Conservation (phyloP, 768 basidiomycete species). For the Boletus huronensis region DNA sequence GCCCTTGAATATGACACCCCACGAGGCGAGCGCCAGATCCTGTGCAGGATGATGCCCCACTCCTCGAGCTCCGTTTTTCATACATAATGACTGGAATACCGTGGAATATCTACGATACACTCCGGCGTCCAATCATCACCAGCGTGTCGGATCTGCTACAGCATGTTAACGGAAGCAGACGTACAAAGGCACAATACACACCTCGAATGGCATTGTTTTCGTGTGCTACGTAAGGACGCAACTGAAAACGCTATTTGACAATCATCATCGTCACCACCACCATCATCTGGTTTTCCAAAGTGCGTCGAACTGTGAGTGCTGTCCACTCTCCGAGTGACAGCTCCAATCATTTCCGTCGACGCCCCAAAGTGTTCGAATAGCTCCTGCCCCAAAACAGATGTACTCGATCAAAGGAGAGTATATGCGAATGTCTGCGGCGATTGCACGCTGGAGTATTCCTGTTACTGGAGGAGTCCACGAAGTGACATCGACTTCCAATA, state of each 20-base stretch:
- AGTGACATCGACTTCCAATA: conserved; percentile 37
- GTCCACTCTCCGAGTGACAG: conserved; percentile 25
- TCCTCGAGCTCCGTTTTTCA: conserved; percentile 20
- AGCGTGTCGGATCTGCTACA: conserved; percentile 20
- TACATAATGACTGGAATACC: conserved; percentile 31
- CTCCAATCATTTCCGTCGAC: conserved; percentile 37
- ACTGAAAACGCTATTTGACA: conserved; percentile 13
- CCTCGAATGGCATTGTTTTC: conserved; percentile 17
- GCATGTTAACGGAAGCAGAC: conserved; percentile 20
- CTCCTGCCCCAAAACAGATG: conserved; percentile 35
- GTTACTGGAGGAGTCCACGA: conserved; percentile 34
- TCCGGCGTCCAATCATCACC: conserved; percentile 17
- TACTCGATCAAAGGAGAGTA: conserved; percentile 35
- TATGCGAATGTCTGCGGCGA: conserved; percentile 38
- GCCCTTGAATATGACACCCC: conserved; percentile 19
- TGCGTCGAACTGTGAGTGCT: conserved; percentile 26
- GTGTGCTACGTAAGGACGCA: conserved; percentile 28
- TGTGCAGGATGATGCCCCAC: conserved; percentile 24
- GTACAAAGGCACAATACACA: conserved; percentile 26
- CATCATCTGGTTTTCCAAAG: conserved; percentile 29
- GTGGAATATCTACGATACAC: conserved; percentile 25
- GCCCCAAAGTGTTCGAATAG: conserved; percentile 28
- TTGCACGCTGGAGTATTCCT: conserved; percentile 32
- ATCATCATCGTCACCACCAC: not conserved
- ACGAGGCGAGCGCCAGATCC: conserved; percentile 30